Evolutionary conservation across 306 rosid genomes (phyloP), one percentile per base, ranked within the genome.

Genomic region (Luffa aegyptiaca): DNA sequence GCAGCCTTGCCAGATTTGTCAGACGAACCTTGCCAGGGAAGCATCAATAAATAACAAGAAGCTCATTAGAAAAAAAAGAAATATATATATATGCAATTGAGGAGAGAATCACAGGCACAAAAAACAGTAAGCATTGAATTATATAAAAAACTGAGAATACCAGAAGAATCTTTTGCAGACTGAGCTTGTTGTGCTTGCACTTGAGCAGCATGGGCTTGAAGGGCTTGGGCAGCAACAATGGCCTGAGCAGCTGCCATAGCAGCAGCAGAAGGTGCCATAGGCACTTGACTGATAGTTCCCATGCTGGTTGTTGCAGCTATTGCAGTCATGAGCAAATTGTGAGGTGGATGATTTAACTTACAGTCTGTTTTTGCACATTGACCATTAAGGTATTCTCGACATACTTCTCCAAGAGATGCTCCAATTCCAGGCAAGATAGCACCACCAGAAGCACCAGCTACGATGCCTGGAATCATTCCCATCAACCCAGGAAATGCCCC

Each of bases 181-280:
- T 93, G 91, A 48, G 91, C 88, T 73, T 73, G 77, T 79, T 94
- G 86, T 20, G 92, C 90, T 80, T 89, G 97, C 89, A 92, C 89
- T 85, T 92, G 98, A 69, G 96, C 97, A 73, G 99, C 99, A 87
- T 95, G 99, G 55, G 99, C 99, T 83, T 96, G 97, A 84, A 93
- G 97, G 46, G 99, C 98, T 85, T 96, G 98, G 33, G 98, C 98
- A 80, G 99, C 99, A 82, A 96, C 99, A 87, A 96, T 96, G 69
- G 98, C 99, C 89, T 96, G 98, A 80, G 99, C 99, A 82, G 98
- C 98, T 45, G 99, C 99, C 99, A 96, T 96, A 82, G 97, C 99
- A 86, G 99, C 97, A 53, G 99, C 98, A 82, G 99, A 96, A 77
- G 99, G 99, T 45, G 98, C 97, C 97, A 96, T 96, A 75, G 99